A percentile compares a stretch with the other conserved stretches of the same genome.
phyloP scores from a whole-genome alignment of 2,329 filamentous ascomycete genomes.

The Diaporthe velutina region DNA sequence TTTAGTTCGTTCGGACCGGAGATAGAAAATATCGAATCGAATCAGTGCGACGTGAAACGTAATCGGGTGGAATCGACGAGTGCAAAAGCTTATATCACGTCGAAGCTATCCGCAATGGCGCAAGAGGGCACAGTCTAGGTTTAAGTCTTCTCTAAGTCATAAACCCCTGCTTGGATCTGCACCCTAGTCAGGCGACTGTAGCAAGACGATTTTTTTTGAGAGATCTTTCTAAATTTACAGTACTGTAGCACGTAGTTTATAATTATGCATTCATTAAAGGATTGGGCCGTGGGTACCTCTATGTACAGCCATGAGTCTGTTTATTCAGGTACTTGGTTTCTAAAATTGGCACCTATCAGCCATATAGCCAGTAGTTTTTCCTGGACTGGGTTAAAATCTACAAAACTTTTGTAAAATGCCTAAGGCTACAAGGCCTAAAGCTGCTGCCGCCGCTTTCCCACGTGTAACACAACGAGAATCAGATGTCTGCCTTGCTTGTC shows the following conservation, averaged over 20 bases:
- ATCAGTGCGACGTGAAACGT: constrained; percentile 26
- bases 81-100: background rate
- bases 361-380: no score
- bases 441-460: no score
- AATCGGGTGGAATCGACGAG: constrained; percentile 15
- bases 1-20: background rate
- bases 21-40: background rate
- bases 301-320: background rate
- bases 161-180: constrained; percentile 10
- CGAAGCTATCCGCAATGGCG: constrained; percentile 39
- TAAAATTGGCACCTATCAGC: background rate
- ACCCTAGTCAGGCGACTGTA: background rate
- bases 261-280: background rate
- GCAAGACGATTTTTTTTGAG: background rate
- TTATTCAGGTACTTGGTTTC: background rate
- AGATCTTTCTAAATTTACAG: background rate
- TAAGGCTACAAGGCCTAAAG: no score
- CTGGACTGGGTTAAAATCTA: no score
- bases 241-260: background rate
- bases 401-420: no score
- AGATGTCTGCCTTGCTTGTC: no score
- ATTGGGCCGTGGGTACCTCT: background rate
- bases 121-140: constrained; percentile 20
- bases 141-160: background rate
- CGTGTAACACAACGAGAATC: no score